These are phyloP conservation scores for Eimeria falciformis DNA, from an alignment of 169 alveolate species.

Conservation along the genomic window DNA sequence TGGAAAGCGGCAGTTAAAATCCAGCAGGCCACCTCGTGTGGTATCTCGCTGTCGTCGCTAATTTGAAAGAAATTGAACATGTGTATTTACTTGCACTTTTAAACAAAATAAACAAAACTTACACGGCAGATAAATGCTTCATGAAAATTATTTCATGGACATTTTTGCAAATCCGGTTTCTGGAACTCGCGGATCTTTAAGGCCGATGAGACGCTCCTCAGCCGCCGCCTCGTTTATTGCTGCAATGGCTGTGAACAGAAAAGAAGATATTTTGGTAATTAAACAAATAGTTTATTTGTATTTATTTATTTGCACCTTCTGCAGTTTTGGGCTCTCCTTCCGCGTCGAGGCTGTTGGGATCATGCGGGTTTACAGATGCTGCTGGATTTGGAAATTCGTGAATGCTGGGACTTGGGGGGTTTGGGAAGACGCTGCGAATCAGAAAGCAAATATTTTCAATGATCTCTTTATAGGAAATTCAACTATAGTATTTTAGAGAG, in stretches of 20 bases:
- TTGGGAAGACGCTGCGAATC: constrained; percentile 41
- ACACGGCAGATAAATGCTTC: too few species aligned
- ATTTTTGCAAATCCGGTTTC: constrained; percentile 50
- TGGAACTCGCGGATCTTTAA: constrained; percentile 51
- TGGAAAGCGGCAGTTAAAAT: too few species aligned
- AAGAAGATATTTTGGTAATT: neutral
- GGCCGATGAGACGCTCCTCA: constrained; percentile 46
- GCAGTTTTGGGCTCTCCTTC: constrained; percentile 67
- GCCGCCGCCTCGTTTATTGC: constrained; percentile 70
- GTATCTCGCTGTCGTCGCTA: too few species aligned
- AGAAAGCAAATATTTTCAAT: neutral
- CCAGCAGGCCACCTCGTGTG: too few species aligned
- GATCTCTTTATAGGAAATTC: neutral
- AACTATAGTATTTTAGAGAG: neutral
- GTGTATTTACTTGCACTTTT: too few species aligned
- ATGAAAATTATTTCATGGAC: constrained; percentile 8
- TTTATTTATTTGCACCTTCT: neutral
- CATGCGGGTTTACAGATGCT: constrained; percentile 36
- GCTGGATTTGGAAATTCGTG: constrained; percentile 71
- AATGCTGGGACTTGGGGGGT: constrained; percentile 66
- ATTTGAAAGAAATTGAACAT: too few species aligned
- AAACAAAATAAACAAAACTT: too few species aligned
- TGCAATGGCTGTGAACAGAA: constrained; percentile 22
- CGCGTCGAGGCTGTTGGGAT: constrained; percentile 44
- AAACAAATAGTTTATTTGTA: neutral